These are phyloP conservation scores for Barnettozyma sucrosica DNA, from an alignment of 805 yeast species.

Conservation along the genomic window DNA sequence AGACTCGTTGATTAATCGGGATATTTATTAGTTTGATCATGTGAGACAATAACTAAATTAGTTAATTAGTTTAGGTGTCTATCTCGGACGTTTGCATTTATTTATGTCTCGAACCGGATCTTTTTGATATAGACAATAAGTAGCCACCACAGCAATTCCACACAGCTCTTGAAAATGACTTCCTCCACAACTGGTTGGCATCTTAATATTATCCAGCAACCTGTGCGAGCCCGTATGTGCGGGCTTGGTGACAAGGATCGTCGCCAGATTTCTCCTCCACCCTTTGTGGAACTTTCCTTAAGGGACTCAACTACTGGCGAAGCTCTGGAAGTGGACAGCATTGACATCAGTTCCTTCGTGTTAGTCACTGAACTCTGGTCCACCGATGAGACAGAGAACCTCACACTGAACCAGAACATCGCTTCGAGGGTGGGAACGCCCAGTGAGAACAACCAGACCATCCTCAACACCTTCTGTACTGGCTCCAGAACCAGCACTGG, in stretches of 20 bases:
- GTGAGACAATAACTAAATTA: too few relatives aligned
- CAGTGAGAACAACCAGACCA: not conserved
- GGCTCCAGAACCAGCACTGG: not conserved
- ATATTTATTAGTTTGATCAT: too few relatives aligned
- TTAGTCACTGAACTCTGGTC: constrained; percentile 37
- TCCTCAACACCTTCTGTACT: not conserved
- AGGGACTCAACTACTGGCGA: constrained; percentile 21
- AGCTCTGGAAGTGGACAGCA: constrained; percentile 21
- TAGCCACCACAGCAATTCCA: too few relatives aligned
- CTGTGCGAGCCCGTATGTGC: constrained; percentile 41
- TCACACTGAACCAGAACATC: constrained; percentile 20
- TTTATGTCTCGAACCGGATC: not conserved
- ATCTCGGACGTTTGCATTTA: not conserved
- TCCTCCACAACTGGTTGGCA: not conserved
- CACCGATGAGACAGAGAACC: constrained; percentile 25
- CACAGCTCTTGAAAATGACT: not conserved
- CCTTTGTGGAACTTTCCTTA: constrained; percentile 24
- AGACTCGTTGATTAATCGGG: too few relatives aligned
- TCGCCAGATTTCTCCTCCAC: constrained; percentile 30
- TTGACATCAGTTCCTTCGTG: constrained; percentile 32
- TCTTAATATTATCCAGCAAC: constrained; percentile 33
- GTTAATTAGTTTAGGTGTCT: too few relatives aligned
- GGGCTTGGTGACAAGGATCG: constrained; percentile 39
- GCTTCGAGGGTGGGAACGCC: not conserved
- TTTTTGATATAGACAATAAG: too few relatives aligned